Evolutionary conservation across 768 basidiomycete genomes (phyloP), one percentile per base, ranked within the genome.

Genomic region (Mycena pura): DNA sequence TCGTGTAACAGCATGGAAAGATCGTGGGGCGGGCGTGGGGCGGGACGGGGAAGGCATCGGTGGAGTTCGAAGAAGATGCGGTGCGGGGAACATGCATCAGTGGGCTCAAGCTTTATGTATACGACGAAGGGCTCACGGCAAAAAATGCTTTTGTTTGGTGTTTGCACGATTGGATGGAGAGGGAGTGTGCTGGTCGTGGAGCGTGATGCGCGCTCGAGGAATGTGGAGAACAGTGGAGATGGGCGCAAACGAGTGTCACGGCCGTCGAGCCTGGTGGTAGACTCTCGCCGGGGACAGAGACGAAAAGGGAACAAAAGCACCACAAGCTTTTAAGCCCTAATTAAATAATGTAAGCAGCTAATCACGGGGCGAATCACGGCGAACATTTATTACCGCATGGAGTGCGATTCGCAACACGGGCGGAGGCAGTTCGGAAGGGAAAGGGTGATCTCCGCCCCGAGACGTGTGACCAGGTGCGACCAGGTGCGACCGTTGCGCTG

Each of bases 341-440:
- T n/a, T n/a, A 39, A 51, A 25, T 10, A 49, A 21, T 36, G 41
- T 22, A 28, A 52, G 21, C 19, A n/a, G n/a, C n/a, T n/a, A n/a
- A n/a, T n/a, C n/a, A 21, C 41, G 8, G 48, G 40, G 58, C 21
- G 41, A 46, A 22, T 15, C 59, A 47, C 38, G 59, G 38, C 51
- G 36, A n/a, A 15, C 49, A 43, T 55, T 61, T 55, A 55, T 61
- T 15, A 8, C 41, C 21, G 32, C 13, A 29, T 39, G n/a, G n/a
- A n/a, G n/a, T 34, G 43, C 32, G n/a, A 45, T 53, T 38, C 27
- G 38, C 21, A 11, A 24, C 39, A 59, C 51, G 28, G 44, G 36
- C 63, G 63, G 63, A 31, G 63, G 51, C 57, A 60, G 55, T 64
- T 63, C 62, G 57, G 62, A 59, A 46, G 47, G n/a, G 14, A 43